These are phyloP conservation scores for Hyphopichia khmerensis DNA, from an alignment of 1,139 yeast species.

Conservation along the genomic window DNA sequence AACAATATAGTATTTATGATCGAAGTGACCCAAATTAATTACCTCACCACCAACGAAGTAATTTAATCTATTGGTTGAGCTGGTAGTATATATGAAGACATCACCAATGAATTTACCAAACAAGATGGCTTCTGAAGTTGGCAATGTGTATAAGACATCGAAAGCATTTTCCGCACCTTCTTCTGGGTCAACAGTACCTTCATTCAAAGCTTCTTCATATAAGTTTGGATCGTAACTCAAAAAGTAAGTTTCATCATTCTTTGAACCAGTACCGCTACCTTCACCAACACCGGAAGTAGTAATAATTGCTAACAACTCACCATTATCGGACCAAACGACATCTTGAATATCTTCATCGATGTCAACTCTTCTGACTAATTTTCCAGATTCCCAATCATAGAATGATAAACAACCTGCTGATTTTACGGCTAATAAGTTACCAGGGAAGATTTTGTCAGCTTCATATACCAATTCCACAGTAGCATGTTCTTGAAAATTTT, in stretches of 20 bases:
- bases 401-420: constrained; percentile 80
- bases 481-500: constrained; percentile 79
- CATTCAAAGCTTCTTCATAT: constrained; percentile 62
- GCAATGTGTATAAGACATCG: constrained; percentile 79
- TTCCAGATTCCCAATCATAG: constrained; percentile 91
- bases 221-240: constrained; percentile 69
- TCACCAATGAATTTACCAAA: constrained; percentile 98
- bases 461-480: constrained; percentile 66
- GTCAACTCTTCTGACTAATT: constrained; percentile 77
- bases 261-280: constrained; percentile 18
- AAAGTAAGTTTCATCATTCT: constrained; percentile 71
- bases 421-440: constrained; percentile 80
- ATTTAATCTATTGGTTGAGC: constrained; percentile 82
- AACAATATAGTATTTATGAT: constrained; percentile 79
- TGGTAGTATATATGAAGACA: constrained; percentile 84
- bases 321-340: constrained; percentile 91
- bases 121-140: constrained; percentile 66
- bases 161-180: constrained; percentile 88
- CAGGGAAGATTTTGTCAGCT: constrained; percentile 83
- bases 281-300: constrained; percentile 45
- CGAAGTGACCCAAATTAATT: constrained; percentile 90
- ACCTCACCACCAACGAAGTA: constrained; percentile 94
- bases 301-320: constrained; percentile 79
- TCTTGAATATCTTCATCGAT: constrained; percentile 72
- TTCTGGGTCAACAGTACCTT: constrained; percentile 64